These are phyloP conservation scores for Kodamaea leandrae DNA, from an alignment of 805 yeast genomes.

Conservation along the genomic window DNA sequence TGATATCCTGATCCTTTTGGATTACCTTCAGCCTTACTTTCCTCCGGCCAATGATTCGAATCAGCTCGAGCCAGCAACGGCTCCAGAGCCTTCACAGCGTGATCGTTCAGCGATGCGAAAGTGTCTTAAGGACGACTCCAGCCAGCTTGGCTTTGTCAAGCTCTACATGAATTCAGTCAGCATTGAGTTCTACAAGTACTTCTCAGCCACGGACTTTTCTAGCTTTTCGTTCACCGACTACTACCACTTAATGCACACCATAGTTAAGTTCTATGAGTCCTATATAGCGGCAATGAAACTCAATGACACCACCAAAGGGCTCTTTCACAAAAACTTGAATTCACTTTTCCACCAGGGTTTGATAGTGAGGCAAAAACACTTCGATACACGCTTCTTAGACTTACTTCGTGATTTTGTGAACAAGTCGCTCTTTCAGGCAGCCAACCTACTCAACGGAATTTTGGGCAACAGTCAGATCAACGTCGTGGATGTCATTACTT, in stretches of 20 bases:
- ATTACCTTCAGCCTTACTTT: slow-evolving; percentile 33
- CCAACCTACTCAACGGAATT: slow-evolving; percentile 3
- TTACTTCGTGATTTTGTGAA: slow-evolving; percentile 9
- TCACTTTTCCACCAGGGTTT: slow-evolving; percentile 21
- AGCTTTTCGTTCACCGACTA: slow-evolving; percentile 13
- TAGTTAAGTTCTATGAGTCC: slow-evolving; percentile 24
- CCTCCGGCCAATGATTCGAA: slow-evolving; percentile 12
- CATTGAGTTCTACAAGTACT: slow-evolving; percentile 16
- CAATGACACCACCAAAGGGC: slow-evolving; percentile 16
- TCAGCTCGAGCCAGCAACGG: not conserved
- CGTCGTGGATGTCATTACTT: slow-evolving; percentile 4
- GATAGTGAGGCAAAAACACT: slow-evolving; percentile 3
- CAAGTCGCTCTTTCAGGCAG: slow-evolving; percentile 6
- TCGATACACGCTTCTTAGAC: slow-evolving; percentile 4
- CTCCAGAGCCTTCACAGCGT: slow-evolving; percentile 31
- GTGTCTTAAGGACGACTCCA: slow-evolving; percentile 32
- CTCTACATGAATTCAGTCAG: slow-evolving; percentile 34
- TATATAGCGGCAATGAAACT: slow-evolving; percentile 25
- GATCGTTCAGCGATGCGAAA: slow-evolving; percentile 36
- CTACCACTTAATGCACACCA: slow-evolving; percentile 16
- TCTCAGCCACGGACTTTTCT: slow-evolving; percentile 8
- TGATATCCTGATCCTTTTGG: slow-evolving; percentile 31
- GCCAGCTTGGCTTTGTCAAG: slow-evolving; percentile 33
- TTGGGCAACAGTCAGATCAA: slow-evolving; percentile 1
- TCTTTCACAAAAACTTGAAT: slow-evolving; percentile 29